These are phyloP conservation scores for Macroventuria anomochaeta DNA, from an alignment of 2,329 filamentous ascomycete genomes.

Conservation along the genomic window DNA sequence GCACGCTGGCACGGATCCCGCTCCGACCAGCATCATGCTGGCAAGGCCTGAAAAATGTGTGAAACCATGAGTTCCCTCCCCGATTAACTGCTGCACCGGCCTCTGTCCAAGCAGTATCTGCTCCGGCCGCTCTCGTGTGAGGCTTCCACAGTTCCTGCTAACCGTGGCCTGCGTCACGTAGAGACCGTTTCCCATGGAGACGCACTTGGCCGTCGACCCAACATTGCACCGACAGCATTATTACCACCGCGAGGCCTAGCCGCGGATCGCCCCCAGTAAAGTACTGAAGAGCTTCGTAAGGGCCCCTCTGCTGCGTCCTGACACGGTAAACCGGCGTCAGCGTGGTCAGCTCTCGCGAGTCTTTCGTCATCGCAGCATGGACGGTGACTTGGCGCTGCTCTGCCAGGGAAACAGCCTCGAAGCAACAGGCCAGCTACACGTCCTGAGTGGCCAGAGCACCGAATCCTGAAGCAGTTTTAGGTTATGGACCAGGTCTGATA, in stretches of 20 bases:
- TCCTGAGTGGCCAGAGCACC: conserved; percentile 28
- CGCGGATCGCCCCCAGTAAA: conserved; percentile 14
- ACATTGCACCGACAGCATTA: conserved; percentile 17
- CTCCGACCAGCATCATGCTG: conserved; percentile 33
- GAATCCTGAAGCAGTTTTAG: conserved; percentile 27
- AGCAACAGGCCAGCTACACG: conserved; percentile 22
- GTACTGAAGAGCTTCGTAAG: conserved; percentile 3
- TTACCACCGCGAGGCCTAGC: conserved; percentile 23
- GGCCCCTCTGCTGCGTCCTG: conserved; percentile 27
- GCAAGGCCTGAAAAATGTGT: conserved; percentile 26
- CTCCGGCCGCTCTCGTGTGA: conserved; percentile 20
- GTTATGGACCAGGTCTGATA: conserved; percentile 27
- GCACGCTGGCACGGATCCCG: conserved; percentile 31
- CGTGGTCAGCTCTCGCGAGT: conserved; percentile 24
- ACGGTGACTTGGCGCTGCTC: conserved; percentile 31
- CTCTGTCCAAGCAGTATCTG: conserved; percentile 20
- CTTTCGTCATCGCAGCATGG: conserved; percentile 42
- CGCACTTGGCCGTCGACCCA: conserved; percentile 15
- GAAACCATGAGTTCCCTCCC: conserved; percentile 36
- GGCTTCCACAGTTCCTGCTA: conserved; percentile 12
- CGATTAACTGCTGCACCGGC: conserved; percentile 31
- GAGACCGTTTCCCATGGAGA: conserved; percentile 38
- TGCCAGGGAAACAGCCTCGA: conserved; percentile 40
- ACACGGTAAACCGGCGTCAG: conserved; percentile 25
- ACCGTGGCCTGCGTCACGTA: conserved; percentile 31